A percentile compares a stretch with the other conserved stretches of the same genome.
Evolutionary conservation across 192 early-diverging fungal genomes (phyloP).

Genomic region (Umbelopsis sp.): DNA sequence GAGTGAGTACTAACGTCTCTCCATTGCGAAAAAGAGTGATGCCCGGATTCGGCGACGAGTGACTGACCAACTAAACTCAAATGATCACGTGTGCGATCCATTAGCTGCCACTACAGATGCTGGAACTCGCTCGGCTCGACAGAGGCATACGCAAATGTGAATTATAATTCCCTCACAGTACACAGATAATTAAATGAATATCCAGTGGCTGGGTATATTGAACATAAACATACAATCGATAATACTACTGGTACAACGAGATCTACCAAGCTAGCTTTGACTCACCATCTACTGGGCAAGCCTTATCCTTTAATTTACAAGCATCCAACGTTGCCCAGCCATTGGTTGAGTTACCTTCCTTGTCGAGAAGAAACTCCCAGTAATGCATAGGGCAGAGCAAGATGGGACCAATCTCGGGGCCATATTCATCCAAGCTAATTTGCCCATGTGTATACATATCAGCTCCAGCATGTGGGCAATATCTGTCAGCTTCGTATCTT

Average conservation of each 20-base stretch:
- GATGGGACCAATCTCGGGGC: constrained; percentile 42
- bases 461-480: constrained; percentile 43
- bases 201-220: too few relatives aligned
- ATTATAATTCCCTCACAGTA: too few relatives aligned
- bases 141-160: too few relatives aligned
- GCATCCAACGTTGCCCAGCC: constrained; percentile 35
- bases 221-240: too few relatives aligned
- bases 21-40: not conserved
- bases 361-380: constrained; percentile 43
- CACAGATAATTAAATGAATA: not conserved
- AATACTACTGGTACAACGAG: too few relatives aligned
- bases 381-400: constrained; percentile 41
- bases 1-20: not conserved
- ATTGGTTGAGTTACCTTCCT: constrained; percentile 24
- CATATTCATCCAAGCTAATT: constrained; percentile 35
- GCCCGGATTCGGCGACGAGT: too few relatives aligned
- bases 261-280: constrained; percentile 12
- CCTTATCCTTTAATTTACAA: constrained; percentile 25
- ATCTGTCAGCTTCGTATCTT: constrained; percentile 38
- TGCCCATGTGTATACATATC: constrained; percentile 32
- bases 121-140: too few relatives aligned
- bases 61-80: too few relatives aligned
- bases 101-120: too few relatives aligned
- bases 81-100: not conserved
- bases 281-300: constrained; percentile 9